Evolutionary conservation across 306 rosid species (phyloP).

Genomic region (Pyrus bretschneideri): DNA sequence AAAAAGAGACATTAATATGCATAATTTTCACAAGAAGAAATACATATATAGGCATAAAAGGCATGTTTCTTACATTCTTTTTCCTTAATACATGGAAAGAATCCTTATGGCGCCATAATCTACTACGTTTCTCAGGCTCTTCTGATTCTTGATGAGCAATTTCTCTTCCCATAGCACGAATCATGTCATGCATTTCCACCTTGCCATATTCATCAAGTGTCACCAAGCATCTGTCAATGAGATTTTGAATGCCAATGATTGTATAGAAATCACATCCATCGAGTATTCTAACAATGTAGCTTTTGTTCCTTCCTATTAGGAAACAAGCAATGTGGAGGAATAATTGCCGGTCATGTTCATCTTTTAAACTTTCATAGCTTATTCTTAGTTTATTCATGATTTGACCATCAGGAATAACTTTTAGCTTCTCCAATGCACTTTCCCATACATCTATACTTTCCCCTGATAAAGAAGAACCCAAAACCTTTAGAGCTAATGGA

Average conservation of each 20-base stretch:
- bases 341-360: background rate
- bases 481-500: background rate
- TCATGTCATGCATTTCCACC: background rate
- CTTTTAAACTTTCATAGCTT: background rate
- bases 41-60: background rate
- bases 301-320: background rate
- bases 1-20: background rate
- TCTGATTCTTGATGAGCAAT: background rate
- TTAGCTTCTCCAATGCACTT: background rate
- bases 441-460: background rate
- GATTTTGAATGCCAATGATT: background rate
- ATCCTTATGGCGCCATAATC: background rate
- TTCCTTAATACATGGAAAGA: background rate
- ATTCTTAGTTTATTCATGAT: background rate
- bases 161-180: background rate
- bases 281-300: background rate
- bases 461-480: background rate
- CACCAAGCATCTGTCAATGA: background rate
- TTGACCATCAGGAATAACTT: background rate
- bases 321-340: slow-evolving; percentile 5
- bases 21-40: background rate
- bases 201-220: background rate
- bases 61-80: background rate
- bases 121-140: background rate
- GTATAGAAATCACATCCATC: background rate